A percentile compares a stretch with the other conserved stretches of the same genome.
These are phyloP conservation scores for Myxozyma monticola DNA, from an alignment of 805 yeast species.

Conservation along the genomic window DNA sequence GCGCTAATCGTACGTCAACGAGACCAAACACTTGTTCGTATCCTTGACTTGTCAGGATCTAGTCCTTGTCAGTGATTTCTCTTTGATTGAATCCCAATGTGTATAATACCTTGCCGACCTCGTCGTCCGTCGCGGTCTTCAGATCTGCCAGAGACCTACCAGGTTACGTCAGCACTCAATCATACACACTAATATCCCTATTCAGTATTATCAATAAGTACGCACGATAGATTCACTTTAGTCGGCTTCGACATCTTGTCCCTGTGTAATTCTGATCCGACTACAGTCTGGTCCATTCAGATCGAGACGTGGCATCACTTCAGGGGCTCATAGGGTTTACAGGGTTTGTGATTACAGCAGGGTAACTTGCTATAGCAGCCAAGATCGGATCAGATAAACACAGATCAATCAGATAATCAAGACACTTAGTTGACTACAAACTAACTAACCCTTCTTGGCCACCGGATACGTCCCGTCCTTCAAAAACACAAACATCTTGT, in stretches of 20 bases:
- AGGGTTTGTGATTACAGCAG: too few species aligned
- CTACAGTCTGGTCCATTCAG: too few species aligned
- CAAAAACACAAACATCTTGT: slow-evolving; percentile 34
- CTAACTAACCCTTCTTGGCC: slow-evolving; percentile 15
- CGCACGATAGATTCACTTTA: slow-evolving; percentile 25
- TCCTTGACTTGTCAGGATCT: slow-evolving; percentile 34
- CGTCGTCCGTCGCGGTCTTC: slow-evolving; percentile 38
- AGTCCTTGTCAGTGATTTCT: background rate
- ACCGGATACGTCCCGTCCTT: slow-evolving; percentile 27
- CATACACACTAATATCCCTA: background rate
- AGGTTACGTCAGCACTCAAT: background rate
- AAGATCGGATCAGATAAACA: too few species aligned
- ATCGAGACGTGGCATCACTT: too few species aligned
- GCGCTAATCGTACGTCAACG: slow-evolving; percentile 34
- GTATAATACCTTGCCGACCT: slow-evolving; percentile 33
- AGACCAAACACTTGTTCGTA: slow-evolving; percentile 33
- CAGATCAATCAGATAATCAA: too few species aligned
- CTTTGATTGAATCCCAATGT: background rate
- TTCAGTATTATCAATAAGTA: background rate
- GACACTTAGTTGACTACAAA: too few species aligned
- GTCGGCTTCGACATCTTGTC: slow-evolving; percentile 1
- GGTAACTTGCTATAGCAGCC: too few species aligned
- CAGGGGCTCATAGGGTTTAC: too few species aligned
- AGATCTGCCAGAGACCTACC: slow-evolving; percentile 37
- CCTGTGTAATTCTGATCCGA: background rate